Evolutionary conservation across 169 alveolate species (phyloP).

Genomic region (Plasmodium vivax): DNA sequence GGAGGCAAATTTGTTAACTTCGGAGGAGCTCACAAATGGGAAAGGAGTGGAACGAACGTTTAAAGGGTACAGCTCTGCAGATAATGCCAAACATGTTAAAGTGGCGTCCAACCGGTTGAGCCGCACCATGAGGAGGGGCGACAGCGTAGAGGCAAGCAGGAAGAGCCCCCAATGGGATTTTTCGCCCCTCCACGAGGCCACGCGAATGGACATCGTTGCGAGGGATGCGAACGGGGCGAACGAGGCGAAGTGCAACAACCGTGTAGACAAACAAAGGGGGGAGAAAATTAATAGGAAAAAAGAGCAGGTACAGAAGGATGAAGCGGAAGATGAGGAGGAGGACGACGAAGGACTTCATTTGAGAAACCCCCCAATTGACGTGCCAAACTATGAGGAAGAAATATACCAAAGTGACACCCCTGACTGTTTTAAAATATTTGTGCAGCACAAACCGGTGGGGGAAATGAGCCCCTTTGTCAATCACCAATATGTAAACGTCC

Average conservation of each 20-base stretch:
- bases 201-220: background rate
- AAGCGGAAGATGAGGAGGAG: background rate
- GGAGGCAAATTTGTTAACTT: background rate
- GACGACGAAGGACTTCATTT: background rate
- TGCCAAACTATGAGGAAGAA: conserved; percentile 36
- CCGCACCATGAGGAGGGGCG: background rate
- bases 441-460: conserved; percentile 55
- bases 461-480: conserved; percentile 48
- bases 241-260: background rate
- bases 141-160: background rate
- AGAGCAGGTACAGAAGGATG: background rate
- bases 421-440: conserved; percentile 36
- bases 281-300: background rate
- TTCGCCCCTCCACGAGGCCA: background rate
- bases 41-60: background rate
- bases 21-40: conserved; percentile 16
- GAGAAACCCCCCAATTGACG: background rate
- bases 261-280: background rate
- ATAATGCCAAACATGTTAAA: background rate
- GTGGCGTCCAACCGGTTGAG: background rate
- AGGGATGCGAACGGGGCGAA: background rate
- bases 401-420: background rate
- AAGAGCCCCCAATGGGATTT: background rate
- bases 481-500: conserved; percentile 23
- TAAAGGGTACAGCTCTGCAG: background rate